Evolutionary conservation across 208 protist species (phyloP).

Genomic region (Wallacemonas sp.): DNA sequence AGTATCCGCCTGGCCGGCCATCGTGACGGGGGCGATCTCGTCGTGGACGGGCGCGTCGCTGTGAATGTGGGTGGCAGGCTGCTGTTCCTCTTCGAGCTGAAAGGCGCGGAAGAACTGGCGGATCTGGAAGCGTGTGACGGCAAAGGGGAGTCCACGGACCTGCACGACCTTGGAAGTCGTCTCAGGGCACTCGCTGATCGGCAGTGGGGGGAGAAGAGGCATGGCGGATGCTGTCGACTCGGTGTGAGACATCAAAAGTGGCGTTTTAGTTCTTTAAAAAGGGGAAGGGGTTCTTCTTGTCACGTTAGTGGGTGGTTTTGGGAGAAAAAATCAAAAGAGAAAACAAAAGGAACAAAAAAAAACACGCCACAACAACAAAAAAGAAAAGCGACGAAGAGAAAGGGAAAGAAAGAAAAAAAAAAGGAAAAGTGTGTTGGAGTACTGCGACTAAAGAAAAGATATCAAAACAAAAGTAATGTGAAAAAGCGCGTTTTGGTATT

Average conservation of each 20-base stretch:
- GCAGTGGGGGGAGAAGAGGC: slow-evolving; percentile 9
- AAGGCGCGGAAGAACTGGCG: slow-evolving; percentile 43
- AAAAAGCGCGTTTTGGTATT: too few relatives aligned
- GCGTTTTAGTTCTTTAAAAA: too few relatives aligned
- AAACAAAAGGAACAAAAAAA: slow-evolving; percentile 13
- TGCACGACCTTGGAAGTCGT: slow-evolving; percentile 28
- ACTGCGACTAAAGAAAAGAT: slow-evolving; percentile 21
- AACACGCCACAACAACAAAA: neutral
- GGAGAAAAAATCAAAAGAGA: neutral
- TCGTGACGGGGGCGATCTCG: neutral
- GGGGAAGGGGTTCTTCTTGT: too few relatives aligned
- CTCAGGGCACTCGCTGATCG: slow-evolving; percentile 13
- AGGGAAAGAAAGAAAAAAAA: slow-evolving; percentile 10
- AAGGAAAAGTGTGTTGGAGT: slow-evolving; percentile 15
- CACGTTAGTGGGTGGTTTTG: neutral
- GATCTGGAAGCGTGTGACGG: slow-evolving; percentile 34
- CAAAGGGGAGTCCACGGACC: slow-evolving; percentile 47
- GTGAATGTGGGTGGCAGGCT: neutral
- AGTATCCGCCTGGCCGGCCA: neutral
- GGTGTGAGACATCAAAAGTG: neutral
- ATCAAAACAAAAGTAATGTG: neutral
- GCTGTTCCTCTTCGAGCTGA: slow-evolving; percentile 19
- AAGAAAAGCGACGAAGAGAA: neutral
- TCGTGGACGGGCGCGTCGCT: neutral
- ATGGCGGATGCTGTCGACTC: neutral